Evolutionary conservation across 2,329 filamentous ascomycete genomes (phyloP).

Genomic region (Trichoderma oligosporum): DNA sequence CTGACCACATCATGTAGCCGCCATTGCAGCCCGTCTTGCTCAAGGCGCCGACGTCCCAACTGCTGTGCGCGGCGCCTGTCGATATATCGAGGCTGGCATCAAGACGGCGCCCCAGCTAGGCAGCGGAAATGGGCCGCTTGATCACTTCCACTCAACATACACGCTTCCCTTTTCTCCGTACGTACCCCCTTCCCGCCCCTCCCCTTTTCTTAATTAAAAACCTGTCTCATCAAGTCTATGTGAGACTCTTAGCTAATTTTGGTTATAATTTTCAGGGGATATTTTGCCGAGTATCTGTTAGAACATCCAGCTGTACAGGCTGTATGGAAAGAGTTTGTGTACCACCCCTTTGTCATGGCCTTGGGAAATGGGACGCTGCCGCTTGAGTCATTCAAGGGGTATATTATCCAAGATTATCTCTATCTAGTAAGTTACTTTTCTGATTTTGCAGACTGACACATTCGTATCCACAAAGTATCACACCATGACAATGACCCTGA

Average conservation of each 20-base stretch:
- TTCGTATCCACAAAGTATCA: accelerated
- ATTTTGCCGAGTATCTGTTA: constrained; percentile 80
- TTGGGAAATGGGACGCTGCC: constrained; percentile 74
- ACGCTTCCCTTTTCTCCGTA: constrained; percentile 65
- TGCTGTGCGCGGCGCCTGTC: constrained; percentile 64
- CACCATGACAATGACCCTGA: no score
- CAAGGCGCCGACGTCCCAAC: constrained; percentile 52
- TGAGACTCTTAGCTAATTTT: neutral
- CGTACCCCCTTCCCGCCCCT: constrained; percentile 23
- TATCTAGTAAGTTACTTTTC: constrained; percentile 60
- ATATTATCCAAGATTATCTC: constrained; percentile 88
- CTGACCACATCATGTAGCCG: constrained; percentile 44
- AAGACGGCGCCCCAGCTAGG: constrained; percentile 60
- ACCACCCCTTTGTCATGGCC: constrained; percentile 77
- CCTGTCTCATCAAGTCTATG: no score
- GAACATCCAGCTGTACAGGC: constrained; percentile 67
- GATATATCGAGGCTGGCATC: constrained; percentile 70
- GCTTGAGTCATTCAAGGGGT: constrained; percentile 75
- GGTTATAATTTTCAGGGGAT: constrained; percentile 48
- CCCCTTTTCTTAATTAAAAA: neutral
- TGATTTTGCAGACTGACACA: accelerated
- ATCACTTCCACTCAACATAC: constrained; percentile 73
- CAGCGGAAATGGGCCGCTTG: constrained; percentile 66
- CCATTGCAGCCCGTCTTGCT: constrained; percentile 70
- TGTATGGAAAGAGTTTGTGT: constrained; percentile 71